A percentile compares a stretch with the other conserved stretches of the same genome.
Conservation (phyloP, 768 basidiomycete species). For the Imleria badia region DNA sequence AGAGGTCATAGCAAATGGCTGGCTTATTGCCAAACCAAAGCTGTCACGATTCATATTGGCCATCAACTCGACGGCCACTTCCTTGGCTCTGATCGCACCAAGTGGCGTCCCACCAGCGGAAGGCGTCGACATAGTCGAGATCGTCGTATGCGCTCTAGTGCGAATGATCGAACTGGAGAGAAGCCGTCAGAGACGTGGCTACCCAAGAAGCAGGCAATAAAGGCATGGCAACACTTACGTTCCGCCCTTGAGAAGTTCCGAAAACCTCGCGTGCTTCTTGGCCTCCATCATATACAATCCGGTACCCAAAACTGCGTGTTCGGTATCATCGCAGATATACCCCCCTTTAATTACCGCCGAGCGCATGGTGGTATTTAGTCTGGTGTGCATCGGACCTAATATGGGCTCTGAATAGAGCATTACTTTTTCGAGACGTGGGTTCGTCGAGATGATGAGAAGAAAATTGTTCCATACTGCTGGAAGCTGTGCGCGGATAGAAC, state of each 20-base stretch:
- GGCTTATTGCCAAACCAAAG: background rate
- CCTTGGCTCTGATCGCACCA: slow-evolving; percentile 65
- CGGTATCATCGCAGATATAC: slow-evolving; percentile 10
- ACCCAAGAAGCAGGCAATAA: slow-evolving; percentile 4
- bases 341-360: slow-evolving; percentile 15
- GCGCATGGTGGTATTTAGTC: background rate
- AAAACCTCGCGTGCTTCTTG: slow-evolving; percentile 48
- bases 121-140: slow-evolving; percentile 15
- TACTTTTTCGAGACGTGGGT: slow-evolving; percentile 50
- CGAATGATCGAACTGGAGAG: slow-evolving; percentile 33
- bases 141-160: slow-evolving; percentile 37
- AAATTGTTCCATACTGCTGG: slow-evolving; percentile 60
- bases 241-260: slow-evolving; percentile 54
- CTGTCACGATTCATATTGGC: background rate
- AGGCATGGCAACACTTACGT: slow-evolving; percentile 37
- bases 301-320: slow-evolving; percentile 42
- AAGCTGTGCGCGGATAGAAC: slow-evolving; percentile 50
- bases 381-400: slow-evolving; percentile 7
- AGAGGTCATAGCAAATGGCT: background rate
- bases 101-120: slow-evolving; percentile 30
- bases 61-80: slow-evolving; percentile 50
- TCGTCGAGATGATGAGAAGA: slow-evolving; percentile 48
- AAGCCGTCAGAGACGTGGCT: background rate
- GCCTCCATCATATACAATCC: slow-evolving; percentile 61
- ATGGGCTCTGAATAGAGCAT: slow-evolving; percentile 32